Conservation (phyloP, 1,139 yeast species). For the Pichia inconspicua region DNA sequence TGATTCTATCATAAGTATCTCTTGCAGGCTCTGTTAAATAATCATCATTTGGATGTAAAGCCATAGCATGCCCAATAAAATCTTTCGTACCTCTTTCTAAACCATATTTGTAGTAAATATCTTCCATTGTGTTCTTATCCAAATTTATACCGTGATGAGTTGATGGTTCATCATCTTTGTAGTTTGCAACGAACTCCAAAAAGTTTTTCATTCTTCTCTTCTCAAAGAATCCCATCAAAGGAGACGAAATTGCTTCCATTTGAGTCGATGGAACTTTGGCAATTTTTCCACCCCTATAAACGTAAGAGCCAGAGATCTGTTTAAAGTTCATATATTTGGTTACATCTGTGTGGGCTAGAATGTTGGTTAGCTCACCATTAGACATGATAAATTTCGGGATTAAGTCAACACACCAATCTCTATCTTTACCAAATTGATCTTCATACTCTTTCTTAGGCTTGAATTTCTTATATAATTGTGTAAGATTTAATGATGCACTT, state of each 20-base stretch:
- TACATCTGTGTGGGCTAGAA: conserved; percentile 89
- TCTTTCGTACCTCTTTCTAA: conserved; percentile 91
- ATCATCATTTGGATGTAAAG: conserved; percentile 89
- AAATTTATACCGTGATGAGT: conserved; percentile 86
- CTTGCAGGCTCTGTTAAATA: conserved; percentile 85
- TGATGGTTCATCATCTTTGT: conserved; percentile 66
- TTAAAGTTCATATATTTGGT: conserved; percentile 94
- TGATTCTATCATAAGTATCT: conserved; percentile 80
- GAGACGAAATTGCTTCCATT: conserved; percentile 81
- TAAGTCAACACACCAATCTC: conserved; percentile 97
- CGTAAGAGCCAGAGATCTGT: conserved; percentile 91
- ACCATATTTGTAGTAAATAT: conserved; percentile 81
- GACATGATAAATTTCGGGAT: conserved; percentile 98
- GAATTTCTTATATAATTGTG: conserved; percentile 59
- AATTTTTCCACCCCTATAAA: conserved; percentile 81
- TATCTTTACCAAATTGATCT: conserved; percentile 71
- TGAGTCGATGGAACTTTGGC: conserved; percentile 95
- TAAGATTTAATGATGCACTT: conserved; percentile 43
- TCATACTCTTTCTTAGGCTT: conserved; percentile 71
- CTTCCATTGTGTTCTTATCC: conserved; percentile 87
- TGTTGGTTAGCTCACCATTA: conserved; percentile 93
- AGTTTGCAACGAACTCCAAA: conserved; percentile 77
- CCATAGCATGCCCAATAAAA: conserved; percentile 98
- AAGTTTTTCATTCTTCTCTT: conserved; percentile 92
- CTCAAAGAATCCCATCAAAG: conserved; percentile 93